A percentile compares a stretch with the other conserved stretches of the same genome.
phyloP scores from a whole-genome alignment of 1,284 basidiomycete genomes.

The Sanghuangporus baumii region DNA sequence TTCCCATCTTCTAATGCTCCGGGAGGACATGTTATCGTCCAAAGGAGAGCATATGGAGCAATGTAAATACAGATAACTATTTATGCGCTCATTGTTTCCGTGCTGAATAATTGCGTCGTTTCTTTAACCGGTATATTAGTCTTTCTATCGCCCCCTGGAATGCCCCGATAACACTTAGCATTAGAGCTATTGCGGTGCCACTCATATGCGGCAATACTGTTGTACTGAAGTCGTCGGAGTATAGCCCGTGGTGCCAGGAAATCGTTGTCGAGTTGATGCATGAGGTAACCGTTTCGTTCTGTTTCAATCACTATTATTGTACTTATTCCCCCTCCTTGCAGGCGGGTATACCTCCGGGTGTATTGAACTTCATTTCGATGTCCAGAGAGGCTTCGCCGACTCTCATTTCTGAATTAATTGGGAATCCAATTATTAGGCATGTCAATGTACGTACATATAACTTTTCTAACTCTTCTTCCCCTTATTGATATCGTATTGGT shows the following conservation, averaged over 20 bases:
- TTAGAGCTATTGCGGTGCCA: conserved; percentile 47
- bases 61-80: conserved; percentile 23
- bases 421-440: conserved; percentile 44
- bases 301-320: no score
- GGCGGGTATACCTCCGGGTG: conserved; percentile 57
- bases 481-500: conserved; percentile 9
- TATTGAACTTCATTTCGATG: conserved; percentile 54
- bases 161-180: conserved; percentile 37
- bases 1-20: conserved; percentile 25
- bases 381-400: conserved; percentile 40
- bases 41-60: conserved; percentile 28
- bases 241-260: conserved; percentile 44
- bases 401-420: conserved; percentile 49
- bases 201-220: conserved; percentile 62
- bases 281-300: conserved; percentile 26
- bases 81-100: background rate
- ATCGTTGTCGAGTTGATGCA: conserved; percentile 45
- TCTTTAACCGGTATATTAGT: conserved; percentile 6
- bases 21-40: conserved; percentile 29
- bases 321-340: conserved; percentile 19
- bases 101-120: background rate
- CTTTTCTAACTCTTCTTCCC: background rate
- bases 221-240: conserved; percentile 56
- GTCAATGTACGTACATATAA: conserved; percentile 32
- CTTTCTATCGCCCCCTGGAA: conserved; percentile 34